Base-by-base conservation (phyloP, 345 rosid genomes). In the Hypericum perforatum region DNA sequence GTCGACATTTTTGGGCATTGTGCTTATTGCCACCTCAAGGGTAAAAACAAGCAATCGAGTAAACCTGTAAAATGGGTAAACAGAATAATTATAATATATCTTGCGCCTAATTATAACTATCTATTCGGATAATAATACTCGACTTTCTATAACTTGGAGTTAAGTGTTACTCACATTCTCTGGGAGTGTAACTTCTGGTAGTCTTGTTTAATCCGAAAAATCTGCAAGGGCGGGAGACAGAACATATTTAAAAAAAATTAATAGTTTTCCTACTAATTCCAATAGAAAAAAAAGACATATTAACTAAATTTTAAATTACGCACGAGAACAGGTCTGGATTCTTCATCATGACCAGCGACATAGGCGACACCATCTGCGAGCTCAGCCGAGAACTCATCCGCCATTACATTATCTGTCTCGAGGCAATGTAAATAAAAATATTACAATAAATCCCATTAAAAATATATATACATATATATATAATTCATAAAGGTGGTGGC, bases 321-420 rank as follows among this genome's bases (percentile, higher is more conserved):
- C 74, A 92, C 98, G 67, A 77, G 41, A 66, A 88, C 89, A 37
- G 98, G 98, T 61, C 91, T 79, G 43, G 82, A 77, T 8, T 82
- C 91, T 41, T 74, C 86, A 44, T 92, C 98, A 42, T 85, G 94
- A 5, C 98, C 98, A 47, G 97, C 82, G 14, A 88, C 80, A 58
- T 76, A 88, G 60, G 95, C 91, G 53, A 77, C 63, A 49, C 97
- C 98, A 41, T 92, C 96, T 8, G 79, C 59, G 0, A 92, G 77
- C 70, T 88, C 95, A 45, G 81, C 72, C 6, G 95, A 82, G 81
- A 92, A 88, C 72, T 92, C 97, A 40, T 92, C 98, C 6, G 97
- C 97, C 49, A 89, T 85, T 54, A 92, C 52, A 53, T 67, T 69
- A 6, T 85, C 98, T 92, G 72, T 9, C 48, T 36, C 32, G 4